Percentiles rank a stretch among this genome's conserved stretches.
These are phyloP conservation scores for Chlamydomonas incerta DNA, from an alignment of 139 green algal genomes.

Conservation along the genomic window DNA sequence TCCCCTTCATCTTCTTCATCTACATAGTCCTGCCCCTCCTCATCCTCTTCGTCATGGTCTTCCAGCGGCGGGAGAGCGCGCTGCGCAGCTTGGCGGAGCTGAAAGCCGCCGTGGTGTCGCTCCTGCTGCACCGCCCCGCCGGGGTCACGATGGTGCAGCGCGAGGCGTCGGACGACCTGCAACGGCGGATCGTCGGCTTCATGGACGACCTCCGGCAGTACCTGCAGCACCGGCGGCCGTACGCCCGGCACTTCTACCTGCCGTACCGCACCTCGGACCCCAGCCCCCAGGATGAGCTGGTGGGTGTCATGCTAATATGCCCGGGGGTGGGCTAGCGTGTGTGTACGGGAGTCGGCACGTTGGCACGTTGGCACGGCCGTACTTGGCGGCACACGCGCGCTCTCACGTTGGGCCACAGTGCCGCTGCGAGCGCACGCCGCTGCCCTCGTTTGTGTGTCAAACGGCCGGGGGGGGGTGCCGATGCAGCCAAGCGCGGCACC, in stretches of 20 bases:
- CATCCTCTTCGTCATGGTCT: not conserved
- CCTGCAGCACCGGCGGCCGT: conserved; percentile 49
- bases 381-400: too few relatives aligned
- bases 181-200: not conserved
- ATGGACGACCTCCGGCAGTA: conserved; percentile 52
- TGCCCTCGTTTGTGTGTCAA: too few relatives aligned
- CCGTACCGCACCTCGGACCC: conserved; percentile 22
- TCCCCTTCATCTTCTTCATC: conserved; percentile 16
- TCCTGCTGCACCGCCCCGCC: not conserved
- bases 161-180: conserved; percentile 8
- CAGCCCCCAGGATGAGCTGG: conserved; percentile 27
- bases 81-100: not conserved
- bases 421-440: too few relatives aligned
- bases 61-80: not conserved
- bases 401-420: too few relatives aligned
- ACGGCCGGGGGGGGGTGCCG: too few relatives aligned
- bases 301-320: too few relatives aligned
- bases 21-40: conserved; percentile 36
- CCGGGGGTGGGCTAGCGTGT: too few relatives aligned
- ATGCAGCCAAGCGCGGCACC: too few relatives aligned
- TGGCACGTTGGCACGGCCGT: too few relatives aligned
- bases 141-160: not conserved
- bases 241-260: conserved; percentile 57
- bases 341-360: too few relatives aligned
- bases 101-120: conserved; percentile 15